Evolutionary conservation across 768 basidiomycete genomes (phyloP).

Genomic region (Leccinum disarticulatum): DNA sequence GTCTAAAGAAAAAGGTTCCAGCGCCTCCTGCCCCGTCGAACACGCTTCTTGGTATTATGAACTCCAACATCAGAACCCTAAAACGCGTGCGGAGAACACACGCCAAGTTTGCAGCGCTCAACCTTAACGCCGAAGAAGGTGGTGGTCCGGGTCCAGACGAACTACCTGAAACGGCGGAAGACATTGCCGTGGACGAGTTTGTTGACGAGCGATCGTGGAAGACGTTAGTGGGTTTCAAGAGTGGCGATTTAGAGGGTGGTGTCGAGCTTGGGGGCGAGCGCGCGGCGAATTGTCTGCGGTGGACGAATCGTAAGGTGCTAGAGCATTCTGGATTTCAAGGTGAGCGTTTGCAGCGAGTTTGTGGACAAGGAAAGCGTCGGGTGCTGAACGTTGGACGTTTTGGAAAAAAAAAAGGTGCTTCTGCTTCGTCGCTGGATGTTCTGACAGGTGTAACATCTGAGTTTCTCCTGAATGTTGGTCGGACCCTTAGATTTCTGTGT

Average conservation of each 20-base stretch:
- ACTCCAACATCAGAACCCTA: constrained; percentile 73
- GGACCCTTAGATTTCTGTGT: constrained; percentile 75
- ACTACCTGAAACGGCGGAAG: constrained; percentile 34
- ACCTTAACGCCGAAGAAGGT: constrained; percentile 35
- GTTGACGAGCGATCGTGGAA: constrained; percentile 67
- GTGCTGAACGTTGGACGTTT: constrained; percentile 7
- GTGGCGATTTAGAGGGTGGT: constrained; percentile 16
- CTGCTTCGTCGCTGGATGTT: constrained; percentile 75
- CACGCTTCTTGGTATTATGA: constrained; percentile 69
- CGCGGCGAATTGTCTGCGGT: constrained; percentile 64
- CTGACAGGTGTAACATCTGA: constrained; percentile 75
- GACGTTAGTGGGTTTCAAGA: constrained; percentile 21
- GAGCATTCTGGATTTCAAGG: constrained; percentile 95
- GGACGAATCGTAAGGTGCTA: constrained; percentile 74
- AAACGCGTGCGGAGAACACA: constrained; percentile 73
- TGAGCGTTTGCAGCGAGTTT: constrained; percentile 33
- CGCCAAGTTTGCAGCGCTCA: constrained; percentile 63
- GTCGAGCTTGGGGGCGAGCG: constrained; percentile 61
- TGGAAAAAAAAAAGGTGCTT: constrained; percentile 50
- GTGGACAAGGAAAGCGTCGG: background rate
- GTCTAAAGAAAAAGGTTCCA: constrained; percentile 22
- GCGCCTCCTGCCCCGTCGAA: constrained; percentile 31
- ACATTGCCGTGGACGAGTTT: constrained; percentile 27
- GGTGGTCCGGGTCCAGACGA: constrained; percentile 34
- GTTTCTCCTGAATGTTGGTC: constrained; percentile 82